phyloP scores from a whole-genome alignment of 257 asterid species.

The Craterostigma plantagineum region DNA sequence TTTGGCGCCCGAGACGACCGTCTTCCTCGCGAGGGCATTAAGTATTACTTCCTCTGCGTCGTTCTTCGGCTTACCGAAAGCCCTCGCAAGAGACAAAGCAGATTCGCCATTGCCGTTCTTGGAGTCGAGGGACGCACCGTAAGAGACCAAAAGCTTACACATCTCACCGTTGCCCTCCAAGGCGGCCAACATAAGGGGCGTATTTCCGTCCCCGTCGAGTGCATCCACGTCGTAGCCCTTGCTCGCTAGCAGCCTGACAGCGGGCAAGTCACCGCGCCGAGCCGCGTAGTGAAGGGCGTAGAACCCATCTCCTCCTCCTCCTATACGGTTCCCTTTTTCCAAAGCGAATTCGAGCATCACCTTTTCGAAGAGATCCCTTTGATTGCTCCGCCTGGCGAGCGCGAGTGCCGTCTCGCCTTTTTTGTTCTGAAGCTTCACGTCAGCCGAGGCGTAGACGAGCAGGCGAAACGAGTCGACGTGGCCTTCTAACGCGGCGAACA shows the following conservation, averaged over 20 bases:
- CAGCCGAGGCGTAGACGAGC: slow-evolving; percentile 67
- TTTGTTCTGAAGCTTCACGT: slow-evolving; percentile 43
- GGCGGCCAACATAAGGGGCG: slow-evolving; percentile 58
- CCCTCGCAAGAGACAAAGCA: slow-evolving; percentile 40
- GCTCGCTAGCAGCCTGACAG: slow-evolving; percentile 33
- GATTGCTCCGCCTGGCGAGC: slow-evolving; percentile 26
- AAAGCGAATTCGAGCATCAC: slow-evolving; percentile 69
- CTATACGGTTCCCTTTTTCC: slow-evolving; percentile 39
- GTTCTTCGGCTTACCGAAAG: slow-evolving; percentile 10
- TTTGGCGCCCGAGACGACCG: slow-evolving; percentile 33
- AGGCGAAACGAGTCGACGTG: slow-evolving; percentile 56
- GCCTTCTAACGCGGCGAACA: slow-evolving; percentile 62
- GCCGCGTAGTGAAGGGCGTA: slow-evolving; percentile 67
- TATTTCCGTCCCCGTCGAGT: slow-evolving; percentile 31
- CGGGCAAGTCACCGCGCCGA: slow-evolving; percentile 42
- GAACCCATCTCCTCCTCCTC: slow-evolving; percentile 58
- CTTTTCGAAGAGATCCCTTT: slow-evolving; percentile 47
- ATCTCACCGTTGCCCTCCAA: slow-evolving; percentile 25
- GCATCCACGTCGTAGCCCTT: slow-evolving; percentile 33
- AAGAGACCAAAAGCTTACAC: slow-evolving; percentile 25
- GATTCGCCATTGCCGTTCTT: slow-evolving; percentile 31
- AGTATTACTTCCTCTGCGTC: slow-evolving; percentile 32
- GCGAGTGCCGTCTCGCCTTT: slow-evolving; percentile 46
- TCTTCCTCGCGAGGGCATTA: slow-evolving; percentile 38
- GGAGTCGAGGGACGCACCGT: slow-evolving; percentile 24